phyloP scores from a whole-genome alignment of 2,329 filamentous ascomycete species.

The Aphanocladium album region DNA sequence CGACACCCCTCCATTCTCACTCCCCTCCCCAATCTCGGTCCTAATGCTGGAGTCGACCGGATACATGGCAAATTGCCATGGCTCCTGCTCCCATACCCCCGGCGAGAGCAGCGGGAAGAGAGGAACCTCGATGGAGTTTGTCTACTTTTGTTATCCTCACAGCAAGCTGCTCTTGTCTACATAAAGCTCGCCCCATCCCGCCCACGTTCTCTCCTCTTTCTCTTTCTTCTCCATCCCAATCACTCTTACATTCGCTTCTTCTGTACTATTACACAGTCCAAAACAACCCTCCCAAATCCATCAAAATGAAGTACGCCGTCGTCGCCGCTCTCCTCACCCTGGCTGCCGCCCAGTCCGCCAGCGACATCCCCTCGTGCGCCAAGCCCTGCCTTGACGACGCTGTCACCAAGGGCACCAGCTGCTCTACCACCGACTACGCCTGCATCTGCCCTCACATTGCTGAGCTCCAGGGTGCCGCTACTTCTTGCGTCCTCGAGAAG shows the following conservation, averaged over 20 bases:
- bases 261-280: constrained; percentile 17
- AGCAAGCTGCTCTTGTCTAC: constrained; percentile 13
- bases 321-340: constrained; percentile 30
- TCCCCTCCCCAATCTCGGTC: neutral
- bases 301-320: constrained; percentile 36
- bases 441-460: constrained; percentile 33
- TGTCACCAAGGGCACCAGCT: constrained; percentile 26
- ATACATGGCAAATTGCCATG: neutral
- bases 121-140: neutral
- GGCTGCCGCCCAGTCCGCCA: constrained; percentile 29
- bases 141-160: neutral
- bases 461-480: constrained; percentile 27
- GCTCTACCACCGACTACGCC: constrained; percentile 27
- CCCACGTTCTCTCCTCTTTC: constrained; percentile 16
- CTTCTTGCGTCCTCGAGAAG: constrained; percentile 29
- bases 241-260: constrained; percentile 27
- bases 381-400: constrained; percentile 31
- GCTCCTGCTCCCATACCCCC: neutral
- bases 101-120: neutral
- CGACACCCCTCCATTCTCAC: neutral
- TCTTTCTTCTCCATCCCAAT: constrained; percentile 20
- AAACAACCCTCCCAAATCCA: constrained; percentile 11
- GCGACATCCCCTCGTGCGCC: constrained; percentile 35
- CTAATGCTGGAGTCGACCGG: neutral
- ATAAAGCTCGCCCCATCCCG: constrained; percentile 25